Evolutionary conservation across 2,329 filamentous ascomycete species (phyloP).

Genomic region (Trichoderma afroharzianum): DNA sequence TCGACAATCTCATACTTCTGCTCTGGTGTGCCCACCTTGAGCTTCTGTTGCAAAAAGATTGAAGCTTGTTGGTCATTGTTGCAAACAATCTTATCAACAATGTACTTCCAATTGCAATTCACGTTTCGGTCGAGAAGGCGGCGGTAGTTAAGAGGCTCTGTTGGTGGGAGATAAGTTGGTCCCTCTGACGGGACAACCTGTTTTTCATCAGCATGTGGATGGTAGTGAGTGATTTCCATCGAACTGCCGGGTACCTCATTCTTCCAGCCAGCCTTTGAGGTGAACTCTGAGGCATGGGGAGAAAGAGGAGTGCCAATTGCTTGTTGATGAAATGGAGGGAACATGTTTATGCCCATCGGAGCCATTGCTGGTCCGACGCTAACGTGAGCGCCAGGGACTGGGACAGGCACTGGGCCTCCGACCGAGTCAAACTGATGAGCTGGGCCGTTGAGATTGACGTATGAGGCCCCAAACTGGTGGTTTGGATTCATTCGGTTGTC

Average conservation of each 20-base stretch:
- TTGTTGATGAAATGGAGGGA: conserved; percentile 50
- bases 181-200: conserved; percentile 52
- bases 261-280: conserved; percentile 54
- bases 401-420: conserved; percentile 28
- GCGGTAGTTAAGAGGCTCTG: conserved; percentile 93
- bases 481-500: conserved; percentile 42
- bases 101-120: conserved; percentile 98
- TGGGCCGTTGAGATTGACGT: conserved; percentile 30
- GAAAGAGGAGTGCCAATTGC: conserved; percentile 64
- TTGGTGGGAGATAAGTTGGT: conserved; percentile 78
- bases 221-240: conserved; percentile 19
- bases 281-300: conserved; percentile 72
- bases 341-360: conserved; percentile 42
- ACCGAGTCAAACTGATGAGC: conserved; percentile 36
- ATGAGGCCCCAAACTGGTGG: conserved; percentile 33
- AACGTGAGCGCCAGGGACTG: conserved; percentile 28
- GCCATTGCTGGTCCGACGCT: conserved; percentile 34
- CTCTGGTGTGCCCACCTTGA: conserved; percentile 90
- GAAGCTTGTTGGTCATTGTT: conserved; percentile 99
- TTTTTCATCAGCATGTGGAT: conserved; percentile 20
- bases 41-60: conserved; percentile 97
- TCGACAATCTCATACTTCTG: conserved; percentile 98
- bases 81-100: conserved; percentile 98
- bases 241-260: conserved; percentile 42
- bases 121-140: conserved; percentile 92